These are phyloP conservation scores for Vitis rupestris DNA, from an alignment of 164 flowering plant species.

Conservation along the genomic window DNA sequence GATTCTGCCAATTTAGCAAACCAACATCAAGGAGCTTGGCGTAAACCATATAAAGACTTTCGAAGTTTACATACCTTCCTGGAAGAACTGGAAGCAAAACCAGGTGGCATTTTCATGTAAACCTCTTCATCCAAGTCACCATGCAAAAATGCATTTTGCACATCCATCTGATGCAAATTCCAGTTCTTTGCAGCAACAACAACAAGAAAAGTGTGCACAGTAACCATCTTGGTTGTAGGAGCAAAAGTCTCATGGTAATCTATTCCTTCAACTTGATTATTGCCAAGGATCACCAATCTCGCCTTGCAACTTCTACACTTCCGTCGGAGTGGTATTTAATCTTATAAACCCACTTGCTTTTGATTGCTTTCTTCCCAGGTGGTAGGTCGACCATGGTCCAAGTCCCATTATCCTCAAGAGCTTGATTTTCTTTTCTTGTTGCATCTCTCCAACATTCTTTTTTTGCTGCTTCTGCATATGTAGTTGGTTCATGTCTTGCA, in stretches of 20 bases:
- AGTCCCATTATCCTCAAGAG: constrained; percentile 7
- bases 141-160: constrained; percentile 10
- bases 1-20: not conserved
- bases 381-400: constrained; percentile 1
- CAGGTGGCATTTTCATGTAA: not conserved
- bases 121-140: constrained; percentile 2
- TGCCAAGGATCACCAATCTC: not conserved
- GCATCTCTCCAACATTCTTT: constrained; percentile 6
- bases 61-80: not conserved
- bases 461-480: constrained; percentile 1
- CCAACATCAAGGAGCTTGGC: not conserved
- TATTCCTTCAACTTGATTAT: not conserved
- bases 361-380: constrained; percentile 1
- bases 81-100: not conserved
- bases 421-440: constrained; percentile 1
- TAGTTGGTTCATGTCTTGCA: not conserved
- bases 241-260: constrained; percentile 3
- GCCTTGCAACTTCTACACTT: not conserved
- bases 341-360: constrained; percentile 4
- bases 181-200: not conserved
- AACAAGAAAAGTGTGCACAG: constrained; percentile 3
- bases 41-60: constrained; percentile 5
- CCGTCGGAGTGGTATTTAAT: not conserved
- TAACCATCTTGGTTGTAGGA: constrained; percentile 6
- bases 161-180: constrained; percentile 9